A percentile compares a stretch with the other conserved stretches of the same genome.
These are phyloP conservation scores for Colletotrichum destructivum DNA, from an alignment of 2,329 filamentous ascomycete species.

Conservation along the genomic window DNA sequence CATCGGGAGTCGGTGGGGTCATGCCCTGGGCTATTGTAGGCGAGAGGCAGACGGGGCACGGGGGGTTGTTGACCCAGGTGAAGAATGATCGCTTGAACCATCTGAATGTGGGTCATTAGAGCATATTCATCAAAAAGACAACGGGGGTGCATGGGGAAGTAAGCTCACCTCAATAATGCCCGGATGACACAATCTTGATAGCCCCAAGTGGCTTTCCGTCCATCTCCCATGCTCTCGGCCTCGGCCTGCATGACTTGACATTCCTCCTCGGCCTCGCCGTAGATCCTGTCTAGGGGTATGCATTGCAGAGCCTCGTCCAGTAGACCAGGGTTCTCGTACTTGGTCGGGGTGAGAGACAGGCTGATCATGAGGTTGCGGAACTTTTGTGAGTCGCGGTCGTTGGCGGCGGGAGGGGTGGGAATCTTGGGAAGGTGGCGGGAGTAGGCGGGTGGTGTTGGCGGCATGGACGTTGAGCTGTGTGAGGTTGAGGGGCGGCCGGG, in stretches of 20 bases:
- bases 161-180: slow-evolving; percentile 78
- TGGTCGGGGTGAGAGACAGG: slow-evolving; percentile 88
- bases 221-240: slow-evolving; percentile 88
- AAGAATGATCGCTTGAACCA: slow-evolving; percentile 99
- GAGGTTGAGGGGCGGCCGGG: slow-evolving; percentile 64
- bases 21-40: slow-evolving; percentile 88
- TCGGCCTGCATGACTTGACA: slow-evolving; percentile 88
- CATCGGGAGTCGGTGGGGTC: slow-evolving; percentile 88
- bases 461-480: slow-evolving; percentile 49
- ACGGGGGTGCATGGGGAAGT: background rate
- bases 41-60: slow-evolving; percentile 84
- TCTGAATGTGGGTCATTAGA: slow-evolving; percentile 58
- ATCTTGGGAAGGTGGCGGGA: slow-evolving; percentile 68
- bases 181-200: slow-evolving; percentile 97
- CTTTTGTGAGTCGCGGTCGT: slow-evolving; percentile 78
- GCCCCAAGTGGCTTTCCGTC: slow-evolving; percentile 89
- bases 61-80: slow-evolving; percentile 95
- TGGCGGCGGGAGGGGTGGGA: slow-evolving; percentile 79
- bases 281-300: slow-evolving; percentile 92
- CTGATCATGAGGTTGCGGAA: slow-evolving; percentile 88
- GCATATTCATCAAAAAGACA: background rate
- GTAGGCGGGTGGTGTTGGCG: slow-evolving; percentile 62
- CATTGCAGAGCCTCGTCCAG: slow-evolving; percentile 91
- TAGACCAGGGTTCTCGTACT: slow-evolving; percentile 96
- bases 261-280: slow-evolving; percentile 94